Evolutionary conservation across 2,329 filamentous ascomycete genomes (phyloP).

Genomic region (Trichoderma oligosporum): DNA sequence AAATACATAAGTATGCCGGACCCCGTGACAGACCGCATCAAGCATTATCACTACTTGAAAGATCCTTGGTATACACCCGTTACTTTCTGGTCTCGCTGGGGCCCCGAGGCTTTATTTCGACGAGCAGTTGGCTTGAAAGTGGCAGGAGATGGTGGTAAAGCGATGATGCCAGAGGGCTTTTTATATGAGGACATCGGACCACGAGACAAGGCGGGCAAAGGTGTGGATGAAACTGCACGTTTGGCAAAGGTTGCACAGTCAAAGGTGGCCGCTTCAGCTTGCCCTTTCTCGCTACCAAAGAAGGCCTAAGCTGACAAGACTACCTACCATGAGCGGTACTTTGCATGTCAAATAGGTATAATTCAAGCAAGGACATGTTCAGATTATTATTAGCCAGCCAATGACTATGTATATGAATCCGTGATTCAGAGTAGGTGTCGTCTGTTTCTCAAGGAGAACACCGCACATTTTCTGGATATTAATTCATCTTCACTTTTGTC

Average conservation of each 20-base stretch:
- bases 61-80: slow-evolving; percentile 63
- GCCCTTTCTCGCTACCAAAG: slow-evolving; percentile 38
- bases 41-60: slow-evolving; percentile 50
- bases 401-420: too few species aligned
- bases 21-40: slow-evolving; percentile 50
- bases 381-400: too few species aligned
- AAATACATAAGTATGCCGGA: slow-evolving; percentile 47
- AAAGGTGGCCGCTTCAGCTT: slow-evolving; percentile 35
- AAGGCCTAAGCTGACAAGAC: too few species aligned
- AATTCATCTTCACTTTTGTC: too few species aligned
- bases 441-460: too few species aligned
- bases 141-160: slow-evolving; percentile 40
- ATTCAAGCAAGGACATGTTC: too few species aligned
- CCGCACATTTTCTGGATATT: too few species aligned
- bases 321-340: too few species aligned
- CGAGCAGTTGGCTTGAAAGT: slow-evolving; percentile 43
- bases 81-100: slow-evolving; percentile 61
- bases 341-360: too few species aligned
- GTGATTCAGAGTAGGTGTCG: too few species aligned
- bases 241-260: slow-evolving; percentile 32
- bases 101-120: slow-evolving; percentile 49
- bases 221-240: slow-evolving; percentile 40
- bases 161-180: slow-evolving; percentile 49
- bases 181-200: slow-evolving; percentile 61
- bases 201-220: slow-evolving; percentile 48